phyloP scores from a whole-genome alignment of 1,284 basidiomycete species.

The Leccinum holopus region DNA sequence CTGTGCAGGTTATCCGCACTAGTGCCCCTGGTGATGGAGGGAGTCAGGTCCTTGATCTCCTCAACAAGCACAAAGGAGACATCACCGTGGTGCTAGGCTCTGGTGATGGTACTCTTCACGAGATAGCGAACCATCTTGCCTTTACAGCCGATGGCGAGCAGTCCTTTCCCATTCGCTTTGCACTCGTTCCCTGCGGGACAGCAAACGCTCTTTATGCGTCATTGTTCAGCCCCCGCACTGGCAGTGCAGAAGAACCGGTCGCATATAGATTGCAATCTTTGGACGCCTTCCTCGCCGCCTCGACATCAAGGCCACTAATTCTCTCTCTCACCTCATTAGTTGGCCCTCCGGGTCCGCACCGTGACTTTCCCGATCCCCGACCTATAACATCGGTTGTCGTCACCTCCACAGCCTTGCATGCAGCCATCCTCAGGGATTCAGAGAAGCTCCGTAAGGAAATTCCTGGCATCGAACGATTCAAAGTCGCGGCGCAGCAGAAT shows the following conservation, averaged over 20 bases:
- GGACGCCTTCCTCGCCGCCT: slow-evolving; percentile 42
- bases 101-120: slow-evolving; percentile 90
- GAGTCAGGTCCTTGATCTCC: slow-evolving; percentile 44
- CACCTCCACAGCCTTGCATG: slow-evolving; percentile 83
- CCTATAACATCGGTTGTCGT: slow-evolving; percentile 58
- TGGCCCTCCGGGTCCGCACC: slow-evolving; percentile 29
- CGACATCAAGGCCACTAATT: slow-evolving; percentile 48
- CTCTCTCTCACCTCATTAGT: slow-evolving; percentile 55
- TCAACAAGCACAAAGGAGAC: slow-evolving; percentile 33
- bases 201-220: slow-evolving; percentile 89
- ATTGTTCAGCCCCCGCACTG: slow-evolving; percentile 44
- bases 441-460: slow-evolving; percentile 68
- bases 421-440: slow-evolving; percentile 79
- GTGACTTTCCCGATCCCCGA: slow-evolving; percentile 14
- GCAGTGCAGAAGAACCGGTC: slow-evolving; percentile 19
- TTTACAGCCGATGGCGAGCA: slow-evolving; percentile 27
- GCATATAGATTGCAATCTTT: slow-evolving; percentile 57
- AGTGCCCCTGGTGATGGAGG: slow-evolving; percentile 58
- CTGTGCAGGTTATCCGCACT: slow-evolving; percentile 52
- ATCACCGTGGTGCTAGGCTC: slow-evolving; percentile 66
- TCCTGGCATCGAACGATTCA: slow-evolving; percentile 83
- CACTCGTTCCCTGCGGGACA: slow-evolving; percentile 81
- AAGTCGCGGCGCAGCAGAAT: slow-evolving; percentile 80
- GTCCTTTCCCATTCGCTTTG: slow-evolving; percentile 40
- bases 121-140: slow-evolving; percentile 68